phyloP scores from a whole-genome alignment of 192 early-diverging fungal genomes.

The Thamnidium elegans region DNA sequence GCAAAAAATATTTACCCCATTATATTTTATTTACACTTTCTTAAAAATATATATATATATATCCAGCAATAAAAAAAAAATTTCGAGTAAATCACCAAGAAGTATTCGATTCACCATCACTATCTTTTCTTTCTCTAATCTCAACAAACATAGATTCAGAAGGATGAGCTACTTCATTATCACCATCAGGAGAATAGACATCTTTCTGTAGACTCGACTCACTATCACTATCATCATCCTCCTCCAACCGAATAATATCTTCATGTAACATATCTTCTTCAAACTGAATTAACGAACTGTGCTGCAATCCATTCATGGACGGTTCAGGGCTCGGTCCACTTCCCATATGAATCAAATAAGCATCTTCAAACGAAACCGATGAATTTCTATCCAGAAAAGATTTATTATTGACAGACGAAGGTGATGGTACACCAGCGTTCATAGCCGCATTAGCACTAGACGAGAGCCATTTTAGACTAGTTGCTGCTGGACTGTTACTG shows the following conservation, averaged over 20 bases:
- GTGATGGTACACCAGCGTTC: not conserved
- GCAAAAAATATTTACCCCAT: no score
- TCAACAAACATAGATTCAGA: conserved; percentile 31
- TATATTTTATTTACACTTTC: no score
- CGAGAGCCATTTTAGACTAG: conserved; percentile 27
- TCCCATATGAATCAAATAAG: conserved; percentile 47
- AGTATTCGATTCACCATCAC: no score
- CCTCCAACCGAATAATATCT: conserved; percentile 7
- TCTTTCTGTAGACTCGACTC: not conserved
- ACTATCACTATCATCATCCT: conserved; percentile 8
- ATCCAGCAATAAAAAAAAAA: no score
- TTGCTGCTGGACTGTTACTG: conserved; percentile 14
- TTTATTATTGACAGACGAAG: not conserved
- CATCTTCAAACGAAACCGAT: conserved; percentile 59
- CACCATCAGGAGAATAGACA: conserved; percentile 56
- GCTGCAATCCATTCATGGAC: conserved; percentile 1
- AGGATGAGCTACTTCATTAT: conserved; percentile 51
- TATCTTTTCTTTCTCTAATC: not conserved
- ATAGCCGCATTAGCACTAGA: conserved; percentile 28
- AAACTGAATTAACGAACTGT: conserved; percentile 34
- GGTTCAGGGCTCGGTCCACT: conserved; percentile 21
- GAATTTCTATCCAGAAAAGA: conserved; percentile 17
- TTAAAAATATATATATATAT: no score
- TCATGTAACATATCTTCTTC: conserved; percentile 20
- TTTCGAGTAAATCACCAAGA: no score